Conservation (phyloP, 306 rosid genomes). For the Quercus wislizeni region DNA sequence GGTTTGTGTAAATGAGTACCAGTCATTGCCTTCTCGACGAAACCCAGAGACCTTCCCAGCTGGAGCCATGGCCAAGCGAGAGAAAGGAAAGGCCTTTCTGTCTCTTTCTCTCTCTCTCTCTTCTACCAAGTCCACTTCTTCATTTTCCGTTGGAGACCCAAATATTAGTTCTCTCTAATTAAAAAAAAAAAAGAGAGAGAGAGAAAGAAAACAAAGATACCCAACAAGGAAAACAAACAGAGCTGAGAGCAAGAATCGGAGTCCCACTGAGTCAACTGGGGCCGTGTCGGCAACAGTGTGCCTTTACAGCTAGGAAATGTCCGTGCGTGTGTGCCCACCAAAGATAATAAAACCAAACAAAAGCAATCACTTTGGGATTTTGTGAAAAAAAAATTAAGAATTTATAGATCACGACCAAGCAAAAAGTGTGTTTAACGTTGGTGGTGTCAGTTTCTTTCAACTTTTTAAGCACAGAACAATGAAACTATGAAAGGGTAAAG, state of each 20-base stretch:
- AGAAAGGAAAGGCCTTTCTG: slow-evolving; percentile 25
- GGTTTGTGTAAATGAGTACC: slow-evolving; percentile 38
- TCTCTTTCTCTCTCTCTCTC: slow-evolving; percentile 18
- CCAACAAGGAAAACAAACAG: slow-evolving; percentile 10
- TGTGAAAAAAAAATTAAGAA: slow-evolving; percentile 32
- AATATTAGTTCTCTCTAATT: slow-evolving; percentile 20
- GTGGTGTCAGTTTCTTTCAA: not conserved
- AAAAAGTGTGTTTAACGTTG: slow-evolving; percentile 9
- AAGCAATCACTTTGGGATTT: slow-evolving; percentile 1
- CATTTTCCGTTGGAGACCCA: slow-evolving; percentile 35
- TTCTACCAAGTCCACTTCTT: slow-evolving; percentile 39
- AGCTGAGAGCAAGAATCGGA: slow-evolving; percentile 20
- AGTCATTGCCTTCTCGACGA: slow-evolving; percentile 65
- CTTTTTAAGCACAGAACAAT: not conserved
- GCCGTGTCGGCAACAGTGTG: slow-evolving; percentile 31
- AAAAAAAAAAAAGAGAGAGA: not conserved
- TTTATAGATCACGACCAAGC: slow-evolving; percentile 43
- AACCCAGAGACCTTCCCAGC: slow-evolving; percentile 73
- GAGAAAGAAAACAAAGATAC: slow-evolving; percentile 20
- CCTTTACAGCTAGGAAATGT: slow-evolving; percentile 45
- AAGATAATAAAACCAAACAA: slow-evolving; percentile 18
- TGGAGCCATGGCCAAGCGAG: slow-evolving; percentile 67
- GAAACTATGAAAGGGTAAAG: not conserved
- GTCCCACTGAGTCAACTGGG: slow-evolving; percentile 38
- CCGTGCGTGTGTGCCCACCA: not conserved